Conservation (phyloP, 345 rosid species). For the Syzygium aqueum region DNA sequence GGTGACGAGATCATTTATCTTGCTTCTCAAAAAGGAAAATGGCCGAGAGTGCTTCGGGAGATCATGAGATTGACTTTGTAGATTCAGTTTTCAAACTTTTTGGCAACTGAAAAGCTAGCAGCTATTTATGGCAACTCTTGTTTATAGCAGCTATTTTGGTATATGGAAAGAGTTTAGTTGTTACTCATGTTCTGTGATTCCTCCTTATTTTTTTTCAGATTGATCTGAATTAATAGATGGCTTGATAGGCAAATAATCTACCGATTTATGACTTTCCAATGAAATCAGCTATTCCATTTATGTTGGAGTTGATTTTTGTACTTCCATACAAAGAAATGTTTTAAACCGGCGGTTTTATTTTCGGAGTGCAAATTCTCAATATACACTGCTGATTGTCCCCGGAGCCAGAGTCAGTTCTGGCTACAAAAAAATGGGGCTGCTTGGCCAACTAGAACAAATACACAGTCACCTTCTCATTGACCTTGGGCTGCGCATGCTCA, state of each 20-base stretch:
- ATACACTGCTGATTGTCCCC: not conserved
- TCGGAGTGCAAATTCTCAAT: not conserved
- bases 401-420: not conserved
- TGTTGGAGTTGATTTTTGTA: not conserved
- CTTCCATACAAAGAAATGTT: not conserved
- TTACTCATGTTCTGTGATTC: not conserved
- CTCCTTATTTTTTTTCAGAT: not conserved
- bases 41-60: not conserved
- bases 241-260: not conserved
- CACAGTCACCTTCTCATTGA: not conserved
- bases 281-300: not conserved
- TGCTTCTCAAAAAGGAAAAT: not conserved
- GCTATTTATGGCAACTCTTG: not conserved
- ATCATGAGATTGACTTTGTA: not conserved
- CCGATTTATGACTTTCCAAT: not conserved
- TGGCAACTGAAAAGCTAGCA: not conserved
- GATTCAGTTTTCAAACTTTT: not conserved
- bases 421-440: not conserved
- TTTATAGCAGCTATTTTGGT: not conserved
- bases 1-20: not conserved
- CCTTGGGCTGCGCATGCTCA: not conserved
- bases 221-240: not conserved
- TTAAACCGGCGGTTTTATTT: not conserved
- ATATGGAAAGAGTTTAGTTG: not conserved
- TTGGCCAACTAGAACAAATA: not conserved